Conservation (phyloP, 1,139 yeast species). For the Candida pseudoviswanathii region DNA sequence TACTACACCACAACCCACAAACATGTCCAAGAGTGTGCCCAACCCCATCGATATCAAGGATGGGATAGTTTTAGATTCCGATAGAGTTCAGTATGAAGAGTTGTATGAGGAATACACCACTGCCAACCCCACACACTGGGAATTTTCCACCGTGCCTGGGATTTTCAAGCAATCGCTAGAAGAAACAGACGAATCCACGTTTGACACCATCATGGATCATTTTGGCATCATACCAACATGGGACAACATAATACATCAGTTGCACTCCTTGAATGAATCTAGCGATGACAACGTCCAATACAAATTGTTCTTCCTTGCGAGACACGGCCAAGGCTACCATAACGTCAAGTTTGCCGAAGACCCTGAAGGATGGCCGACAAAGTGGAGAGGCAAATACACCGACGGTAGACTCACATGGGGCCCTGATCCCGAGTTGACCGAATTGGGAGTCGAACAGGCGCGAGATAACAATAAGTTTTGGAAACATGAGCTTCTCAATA, state of each 20-base stretch:
- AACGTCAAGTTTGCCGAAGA: slow-evolving; percentile 60
- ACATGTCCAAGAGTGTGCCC: slow-evolving; percentile 2
- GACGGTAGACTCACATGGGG: slow-evolving; percentile 63
- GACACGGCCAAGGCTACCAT: slow-evolving; percentile 83
- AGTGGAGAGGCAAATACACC: slow-evolving; percentile 56
- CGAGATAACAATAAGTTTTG: slow-evolving; percentile 48
- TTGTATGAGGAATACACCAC: background rate
- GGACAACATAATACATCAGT: slow-evolving; percentile 39
- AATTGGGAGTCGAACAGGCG: slow-evolving; percentile 53
- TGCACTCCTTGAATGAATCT: slow-evolving; percentile 39
- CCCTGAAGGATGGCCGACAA: slow-evolving; percentile 55
- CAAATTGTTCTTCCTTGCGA: slow-evolving; percentile 62
- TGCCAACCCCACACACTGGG: slow-evolving; percentile 30
- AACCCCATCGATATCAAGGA: background rate
- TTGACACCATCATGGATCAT: slow-evolving; percentile 50
- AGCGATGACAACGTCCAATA: slow-evolving; percentile 43
- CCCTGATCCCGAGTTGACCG: slow-evolving; percentile 70
- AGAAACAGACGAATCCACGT: slow-evolving; percentile 49
- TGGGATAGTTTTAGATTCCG: background rate
- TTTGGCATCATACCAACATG: slow-evolving; percentile 53
- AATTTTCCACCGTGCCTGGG: slow-evolving; percentile 52
- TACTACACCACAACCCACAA: background rate
- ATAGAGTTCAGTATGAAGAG: background rate
- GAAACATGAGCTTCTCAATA: slow-evolving; percentile 39
- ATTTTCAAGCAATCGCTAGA: slow-evolving; percentile 55